These are phyloP conservation scores for Cyberlindnera subsufficiens DNA, from an alignment of 805 yeast species.

Conservation along the genomic window DNA sequence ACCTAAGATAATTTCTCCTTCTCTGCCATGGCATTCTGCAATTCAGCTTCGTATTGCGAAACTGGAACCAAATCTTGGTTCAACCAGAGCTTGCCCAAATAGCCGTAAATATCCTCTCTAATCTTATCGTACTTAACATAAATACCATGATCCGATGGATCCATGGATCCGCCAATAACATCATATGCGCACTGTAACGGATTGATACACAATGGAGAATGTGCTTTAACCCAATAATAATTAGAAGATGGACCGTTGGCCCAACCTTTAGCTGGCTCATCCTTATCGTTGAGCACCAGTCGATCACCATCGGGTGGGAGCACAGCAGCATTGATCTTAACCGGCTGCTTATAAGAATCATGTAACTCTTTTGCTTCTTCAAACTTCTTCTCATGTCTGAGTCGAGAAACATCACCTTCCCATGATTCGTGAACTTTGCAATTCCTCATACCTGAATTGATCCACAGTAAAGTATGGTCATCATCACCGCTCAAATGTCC, in stretches of 20 bases:
- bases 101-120: constrained; percentile 18
- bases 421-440: constrained; percentile 41
- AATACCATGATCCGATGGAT: constrained; percentile 20
- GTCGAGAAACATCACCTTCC: constrained; percentile 26
- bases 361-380: constrained; percentile 7
- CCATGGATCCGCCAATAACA: constrained; percentile 36
- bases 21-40: background rate
- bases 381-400: constrained; percentile 21
- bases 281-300: constrained; percentile 17
- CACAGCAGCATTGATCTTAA: constrained; percentile 40
- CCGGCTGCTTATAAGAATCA: constrained; percentile 29
- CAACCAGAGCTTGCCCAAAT: constrained; percentile 26
- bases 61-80: constrained; percentile 19
- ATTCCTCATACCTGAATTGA: constrained; percentile 63
- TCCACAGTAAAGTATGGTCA: constrained; percentile 47
- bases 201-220: too few relatives aligned
- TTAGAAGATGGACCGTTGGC: constrained; percentile 42
- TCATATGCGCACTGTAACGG: constrained; percentile 56
- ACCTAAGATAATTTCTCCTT: too few relatives aligned
- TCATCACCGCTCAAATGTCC: constrained; percentile 51
- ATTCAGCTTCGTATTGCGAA: constrained; percentile 10
- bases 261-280: constrained; percentile 51
- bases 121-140: constrained; percentile 20
- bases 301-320: constrained; percentile 43
- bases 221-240: constrained; percentile 26